Base-by-base conservation (phyloP, 352 stramenopile genomes). In the Thalassiosira mediterranea region DNA sequence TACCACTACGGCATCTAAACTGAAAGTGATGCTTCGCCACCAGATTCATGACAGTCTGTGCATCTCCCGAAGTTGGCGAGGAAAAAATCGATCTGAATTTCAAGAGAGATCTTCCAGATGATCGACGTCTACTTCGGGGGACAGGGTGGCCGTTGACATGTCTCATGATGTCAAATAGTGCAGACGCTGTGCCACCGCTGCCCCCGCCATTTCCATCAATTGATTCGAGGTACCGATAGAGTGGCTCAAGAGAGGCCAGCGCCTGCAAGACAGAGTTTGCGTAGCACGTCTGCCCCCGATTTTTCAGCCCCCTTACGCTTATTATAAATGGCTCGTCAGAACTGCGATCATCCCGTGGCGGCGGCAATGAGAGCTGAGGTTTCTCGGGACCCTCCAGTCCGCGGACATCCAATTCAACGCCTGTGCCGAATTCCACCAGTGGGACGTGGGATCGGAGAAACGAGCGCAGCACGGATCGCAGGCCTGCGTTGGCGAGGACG, bases 281-380 rank as follows among this genome's bases (percentile, higher is more conserved):
- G 68, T 93, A 95, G 69, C 90, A 95, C 2, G 90, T 94, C 68
- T 95, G 89, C 13, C 90, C 90, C 49, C 81, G 69, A 67, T 95
- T 95, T n/a, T 63, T 54, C 19, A 95, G 77, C 7, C 90, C 90
- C 38, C 46, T 62, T n/a, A 63, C 48, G 1, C 13, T 40, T 7
- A 57, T 1, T 25, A 68, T 72, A 23, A 38, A 51, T 31, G 58
- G 37, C 25, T 51, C 26, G 21, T 66, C 53, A 29, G 25, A 2
- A 44, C 25, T 17, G 34, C 10, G 64, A 65, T 21, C 21, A 23
- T 48, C 26, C 42, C 3, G 3, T 4, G 44, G 29, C 25, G 28
- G 2, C 11, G 46, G 42, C 31, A 11, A 26, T 5, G 46, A 13
- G 3, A 47, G 47, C 32, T 17, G 51, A 21, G 7, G 34, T 34